A percentile compares a stretch with the other conserved stretches of the same genome.
phyloP scores from a whole-genome alignment of 768 basidiomycete species.

The Gymnopilus junonius region DNA sequence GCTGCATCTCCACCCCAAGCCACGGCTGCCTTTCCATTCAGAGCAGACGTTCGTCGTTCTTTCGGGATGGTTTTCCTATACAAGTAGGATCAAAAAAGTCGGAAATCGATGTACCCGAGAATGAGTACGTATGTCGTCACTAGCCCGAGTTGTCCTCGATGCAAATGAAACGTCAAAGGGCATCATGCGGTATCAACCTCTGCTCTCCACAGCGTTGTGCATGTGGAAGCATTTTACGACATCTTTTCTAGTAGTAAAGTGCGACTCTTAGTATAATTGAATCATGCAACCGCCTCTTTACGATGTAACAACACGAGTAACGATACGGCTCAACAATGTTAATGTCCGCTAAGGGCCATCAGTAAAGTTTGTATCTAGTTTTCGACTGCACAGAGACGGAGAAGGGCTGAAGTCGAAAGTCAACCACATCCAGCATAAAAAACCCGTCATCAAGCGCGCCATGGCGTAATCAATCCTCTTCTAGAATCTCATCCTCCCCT shows the following conservation, averaged over 20 bases:
- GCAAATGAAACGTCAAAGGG: background rate
- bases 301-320: too few species aligned
- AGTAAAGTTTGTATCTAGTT: background rate
- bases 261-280: too few species aligned
- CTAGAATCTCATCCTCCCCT: constrained; percentile 73
- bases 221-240: too few species aligned
- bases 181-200: background rate
- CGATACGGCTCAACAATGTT: too few species aligned
- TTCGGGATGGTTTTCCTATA: background rate
- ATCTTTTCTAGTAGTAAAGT: too few species aligned
- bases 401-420: background rate
- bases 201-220: background rate
- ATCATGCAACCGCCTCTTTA: too few species aligned
- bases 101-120: background rate
- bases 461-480: constrained; percentile 35
- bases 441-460: background rate
- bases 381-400: background rate
- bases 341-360: background rate
- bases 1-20: background rate
- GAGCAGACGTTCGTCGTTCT: too few species aligned
- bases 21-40: background rate
- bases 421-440: background rate
- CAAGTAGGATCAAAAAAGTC: too few species aligned
- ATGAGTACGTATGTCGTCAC: background rate
- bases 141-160: too few species aligned